Evolutionary conservation across 495 filamentous ascomycete genomes (phyloP).

Genomic region (Neurospora sp.): DNA sequence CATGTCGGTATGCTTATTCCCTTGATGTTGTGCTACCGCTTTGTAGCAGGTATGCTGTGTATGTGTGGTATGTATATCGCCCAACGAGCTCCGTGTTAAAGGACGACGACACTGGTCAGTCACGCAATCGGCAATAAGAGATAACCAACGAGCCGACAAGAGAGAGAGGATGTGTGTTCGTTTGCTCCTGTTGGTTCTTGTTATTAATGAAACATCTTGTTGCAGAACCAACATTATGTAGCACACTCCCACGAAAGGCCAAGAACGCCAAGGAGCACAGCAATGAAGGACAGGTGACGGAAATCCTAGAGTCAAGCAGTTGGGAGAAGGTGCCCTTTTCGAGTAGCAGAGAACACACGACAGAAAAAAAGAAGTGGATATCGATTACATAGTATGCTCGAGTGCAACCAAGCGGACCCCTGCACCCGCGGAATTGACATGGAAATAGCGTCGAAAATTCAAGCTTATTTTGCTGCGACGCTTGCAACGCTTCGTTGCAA

Average conservation of each 20-base stretch:
- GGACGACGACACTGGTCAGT: background rate
- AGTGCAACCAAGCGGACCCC: constrained; percentile 6
- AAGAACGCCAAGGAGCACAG: background rate
- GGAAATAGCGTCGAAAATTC: constrained; percentile 20
- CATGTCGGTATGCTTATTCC: background rate
- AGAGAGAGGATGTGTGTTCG: background rate
- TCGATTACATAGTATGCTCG: background rate
- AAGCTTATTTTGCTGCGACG: constrained; percentile 22
- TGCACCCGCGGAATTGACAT: constrained; percentile 16
- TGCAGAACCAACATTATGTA: background rate
- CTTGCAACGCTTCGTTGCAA: background rate
- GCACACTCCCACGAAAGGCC: background rate
- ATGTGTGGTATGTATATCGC: background rate
- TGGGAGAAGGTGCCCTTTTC: background rate
- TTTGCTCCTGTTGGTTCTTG: background rate
- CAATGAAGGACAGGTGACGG: background rate
- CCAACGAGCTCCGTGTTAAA: background rate
- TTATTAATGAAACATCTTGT: background rate
- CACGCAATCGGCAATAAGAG: background rate
- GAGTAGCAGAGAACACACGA: background rate
- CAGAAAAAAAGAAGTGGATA: background rate
- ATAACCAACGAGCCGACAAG: background rate
- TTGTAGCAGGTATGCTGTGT: background rate
- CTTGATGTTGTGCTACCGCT: background rate
- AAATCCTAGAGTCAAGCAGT: background rate